These are phyloP conservation scores for Debaryomycetaceae sp. DNA, from an alignment of 1,139 yeast species.

Conservation along the genomic window DNA sequence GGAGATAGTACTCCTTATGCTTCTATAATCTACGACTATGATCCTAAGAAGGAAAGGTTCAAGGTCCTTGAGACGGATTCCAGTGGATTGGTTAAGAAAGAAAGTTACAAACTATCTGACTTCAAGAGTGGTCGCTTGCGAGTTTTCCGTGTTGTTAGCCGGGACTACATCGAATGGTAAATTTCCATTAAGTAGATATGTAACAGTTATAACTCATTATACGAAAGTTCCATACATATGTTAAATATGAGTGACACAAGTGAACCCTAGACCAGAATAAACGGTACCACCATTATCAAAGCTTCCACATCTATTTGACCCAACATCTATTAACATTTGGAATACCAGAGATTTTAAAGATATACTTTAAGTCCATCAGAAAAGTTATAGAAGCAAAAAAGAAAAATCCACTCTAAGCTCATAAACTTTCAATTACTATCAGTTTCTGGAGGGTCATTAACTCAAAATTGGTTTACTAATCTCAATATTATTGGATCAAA, in stretches of 20 bases:
- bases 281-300: conserved; percentile 2
- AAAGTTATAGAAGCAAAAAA: conserved; percentile 1
- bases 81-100: conserved; percentile 56
- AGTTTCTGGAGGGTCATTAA: too few species aligned
- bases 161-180: conserved; percentile 10
- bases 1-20: conserved; percentile 35
- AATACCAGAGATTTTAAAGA: neutral
- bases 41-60: conserved; percentile 69
- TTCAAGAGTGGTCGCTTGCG: conserved; percentile 77
- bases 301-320: neutral
- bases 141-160: conserved; percentile 56
- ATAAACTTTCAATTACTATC: too few species aligned
- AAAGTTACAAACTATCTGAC: conserved; percentile 65
- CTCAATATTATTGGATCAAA: neutral
- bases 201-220: too few species aligned
- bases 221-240: neutral
- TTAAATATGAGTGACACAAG: conserved; percentile 3
- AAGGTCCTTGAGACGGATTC: conserved; percentile 63
- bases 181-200: too few species aligned
- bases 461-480: neutral
- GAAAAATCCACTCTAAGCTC: neutral
- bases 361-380: conserved; percentile 2
- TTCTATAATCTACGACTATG: conserved; percentile 62
- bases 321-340: neutral
- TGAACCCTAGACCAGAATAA: conserved; percentile 10